Evolutionary conservation across 2,329 filamentous ascomycete genomes (phyloP), one percentile per base, ranked within the genome.

Genomic region (Lojkania enalia): DNA sequence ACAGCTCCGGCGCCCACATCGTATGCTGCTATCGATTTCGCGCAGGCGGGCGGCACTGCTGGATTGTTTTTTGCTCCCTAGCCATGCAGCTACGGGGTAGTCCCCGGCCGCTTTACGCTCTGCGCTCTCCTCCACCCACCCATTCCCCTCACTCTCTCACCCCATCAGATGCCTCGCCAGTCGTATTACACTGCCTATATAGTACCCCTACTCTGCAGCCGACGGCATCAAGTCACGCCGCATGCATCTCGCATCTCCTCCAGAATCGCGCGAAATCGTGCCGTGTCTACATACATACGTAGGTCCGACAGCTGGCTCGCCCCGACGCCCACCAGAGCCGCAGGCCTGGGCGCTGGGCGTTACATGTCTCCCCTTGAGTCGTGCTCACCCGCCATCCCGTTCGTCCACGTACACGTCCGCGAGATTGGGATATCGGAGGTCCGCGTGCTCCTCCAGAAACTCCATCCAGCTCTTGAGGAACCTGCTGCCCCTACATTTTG

Each of bases 401-500:
- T 60, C 55, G 44, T 65, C 61, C 56, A 58, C 64, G 60, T 66
- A 58, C 38, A 78, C 51, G 19, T 78, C 76, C 15, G 68, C 66
- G 20, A 84, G 63, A 64, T 94, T 87, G 2, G 92, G 90, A 71
- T 96, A 97, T 63, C 94, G 79, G 56, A 97, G 73, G 72, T 97
- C 92, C 5, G 90, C 87, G 60, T 95, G 77, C 52, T 96, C 89
- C 70, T 97, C 92, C 20, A 97, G 76, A 67, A 87, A 92, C 7
- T 79, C 81, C 88, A 96, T 96, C 94, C 92, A 97, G 50, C 79
- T 79, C 70, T 89, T 90, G 50, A 97, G 77, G 65, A 96, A 97
- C 46, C 77, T 78, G 70, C 88, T 90, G 18, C 91, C 91, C 71
- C 89, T 95, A 57, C 25, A 27, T 7, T 7, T 36, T 20, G 16